phyloP scores from a whole-genome alignment of 805 yeast genomes.

The Saccharomycopsis schoenii region DNA sequence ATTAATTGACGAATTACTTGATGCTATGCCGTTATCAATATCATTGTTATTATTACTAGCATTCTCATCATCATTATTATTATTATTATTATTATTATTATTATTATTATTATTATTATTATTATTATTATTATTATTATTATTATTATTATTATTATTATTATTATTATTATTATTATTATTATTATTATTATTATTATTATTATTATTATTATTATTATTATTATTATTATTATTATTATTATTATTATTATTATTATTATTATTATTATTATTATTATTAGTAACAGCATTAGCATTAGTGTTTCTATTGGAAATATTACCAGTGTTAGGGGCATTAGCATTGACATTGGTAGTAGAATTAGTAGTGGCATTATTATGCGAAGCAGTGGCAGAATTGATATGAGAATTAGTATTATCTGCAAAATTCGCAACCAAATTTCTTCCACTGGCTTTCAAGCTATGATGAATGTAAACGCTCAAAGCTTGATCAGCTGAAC shows the following conservation, averaged over 20 bases:
- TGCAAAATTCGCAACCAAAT: background rate
- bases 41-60: background rate
- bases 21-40: background rate
- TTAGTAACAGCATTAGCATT: background rate
- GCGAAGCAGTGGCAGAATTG: too few relatives aligned
- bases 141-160: background rate
- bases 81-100: slow-evolving; percentile 1
- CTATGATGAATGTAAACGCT: slow-evolving; percentile 4
- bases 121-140: background rate
- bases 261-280: too few relatives aligned
- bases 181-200: too few relatives aligned
- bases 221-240: background rate
- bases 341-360: background rate
- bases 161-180: too few relatives aligned
- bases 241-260: too few relatives aligned
- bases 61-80: background rate
- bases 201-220: background rate
- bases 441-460: background rate
- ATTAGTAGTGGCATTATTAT: background rate
- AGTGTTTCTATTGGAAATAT: background rate
- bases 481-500: slow-evolving; percentile 9
- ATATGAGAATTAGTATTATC: background rate
- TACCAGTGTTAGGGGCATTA: background rate
- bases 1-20: too few relatives aligned
- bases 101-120: background rate